Evolutionary conservation across 2,329 filamentous ascomycete species (phyloP).

Genomic region (Lecanoromycetidae sp.): DNA sequence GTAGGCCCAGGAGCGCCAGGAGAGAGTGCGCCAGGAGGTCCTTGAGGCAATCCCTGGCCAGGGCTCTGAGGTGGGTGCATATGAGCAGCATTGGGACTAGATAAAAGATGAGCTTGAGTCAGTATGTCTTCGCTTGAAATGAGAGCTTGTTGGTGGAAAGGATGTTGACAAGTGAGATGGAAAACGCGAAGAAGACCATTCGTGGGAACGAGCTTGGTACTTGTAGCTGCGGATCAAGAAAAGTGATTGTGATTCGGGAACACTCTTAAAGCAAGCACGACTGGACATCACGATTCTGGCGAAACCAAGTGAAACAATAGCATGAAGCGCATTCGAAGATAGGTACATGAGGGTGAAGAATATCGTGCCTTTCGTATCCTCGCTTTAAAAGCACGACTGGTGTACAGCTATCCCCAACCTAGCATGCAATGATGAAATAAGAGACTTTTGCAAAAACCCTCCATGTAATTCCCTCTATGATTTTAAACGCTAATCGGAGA

Average conservation of each 20-base stretch:
- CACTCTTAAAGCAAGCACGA: neutral
- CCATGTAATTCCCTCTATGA: slow-evolving; percentile 11
- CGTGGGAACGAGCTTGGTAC: too few relatives aligned
- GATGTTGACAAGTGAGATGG: too few relatives aligned
- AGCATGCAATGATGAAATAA: slow-evolving; percentile 26
- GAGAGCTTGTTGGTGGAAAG: neutral
- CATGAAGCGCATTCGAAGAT: slow-evolving; percentile 9
- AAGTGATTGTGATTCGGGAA: too few relatives aligned
- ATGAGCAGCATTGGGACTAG: slow-evolving; percentile 22
- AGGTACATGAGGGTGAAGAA: slow-evolving; percentile 10
- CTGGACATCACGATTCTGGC: neutral
- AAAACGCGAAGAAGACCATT: too few relatives aligned
- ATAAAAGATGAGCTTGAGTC: slow-evolving; percentile 9
- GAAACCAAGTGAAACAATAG: neutral
- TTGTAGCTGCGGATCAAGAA: too few relatives aligned
- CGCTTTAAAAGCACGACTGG: slow-evolving; percentile 5
- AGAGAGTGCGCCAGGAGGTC: slow-evolving; percentile 20
- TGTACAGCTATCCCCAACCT: slow-evolving; percentile 9
- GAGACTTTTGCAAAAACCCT: slow-evolving; percentile 15
- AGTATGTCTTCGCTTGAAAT: neutral
- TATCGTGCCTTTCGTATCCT: slow-evolving; percentile 13
- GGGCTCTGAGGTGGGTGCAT: slow-evolving; percentile 20
- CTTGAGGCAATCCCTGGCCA: slow-evolving; percentile 18
- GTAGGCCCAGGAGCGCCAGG: slow-evolving; percentile 20
- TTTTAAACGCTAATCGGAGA: slow-evolving; percentile 17